A percentile compares a stretch with the other conserved stretches of the same genome.
phyloP scores from a whole-genome alignment of 192 early-diverging fungal species.

The Coemansia sp. region DNA sequence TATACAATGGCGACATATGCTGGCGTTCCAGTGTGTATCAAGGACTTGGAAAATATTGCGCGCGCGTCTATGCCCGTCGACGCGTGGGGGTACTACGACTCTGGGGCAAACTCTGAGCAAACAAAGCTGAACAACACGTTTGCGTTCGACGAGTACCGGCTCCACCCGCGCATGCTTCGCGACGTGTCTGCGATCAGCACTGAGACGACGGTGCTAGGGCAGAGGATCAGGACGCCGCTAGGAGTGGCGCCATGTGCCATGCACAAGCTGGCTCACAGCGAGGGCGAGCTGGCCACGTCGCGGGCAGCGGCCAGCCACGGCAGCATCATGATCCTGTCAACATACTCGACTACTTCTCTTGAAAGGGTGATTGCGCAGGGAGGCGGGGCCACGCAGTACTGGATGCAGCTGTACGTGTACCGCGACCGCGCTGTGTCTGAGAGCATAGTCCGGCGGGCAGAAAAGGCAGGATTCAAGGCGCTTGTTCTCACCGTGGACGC shows the following conservation, averaged over 20 bases:
- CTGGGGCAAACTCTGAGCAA: conserved; percentile 55
- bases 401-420: conserved; percentile 86
- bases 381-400: conserved; percentile 48
- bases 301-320: conserved; percentile 45
- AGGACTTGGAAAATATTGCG: conserved; percentile 47
- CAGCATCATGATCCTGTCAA: conserved; percentile 57
- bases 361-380: conserved; percentile 61
- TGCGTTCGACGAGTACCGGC: conserved; percentile 45
- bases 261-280: conserved; percentile 64
- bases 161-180: conserved; percentile 66
- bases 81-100: conserved; percentile 55
- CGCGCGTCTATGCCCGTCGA: conserved; percentile 23
- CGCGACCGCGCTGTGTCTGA: conserved; percentile 61
- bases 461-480: conserved; percentile 71
- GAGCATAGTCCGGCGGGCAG: conserved; percentile 65
- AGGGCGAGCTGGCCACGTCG: conserved; percentile 66
- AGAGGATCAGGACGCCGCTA: conserved; percentile 57
- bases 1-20: neutral
- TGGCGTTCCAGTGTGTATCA: conserved; percentile 42
- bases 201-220: conserved; percentile 60
- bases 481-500: conserved; percentile 60
- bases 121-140: conserved; percentile 46
- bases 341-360: conserved; percentile 59
- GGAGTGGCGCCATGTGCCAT: conserved; percentile 78
- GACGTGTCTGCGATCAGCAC: conserved; percentile 66